Base-by-base conservation (phyloP, 176 grass and related monocot species). In the Triticum dicoccoides region DNA sequence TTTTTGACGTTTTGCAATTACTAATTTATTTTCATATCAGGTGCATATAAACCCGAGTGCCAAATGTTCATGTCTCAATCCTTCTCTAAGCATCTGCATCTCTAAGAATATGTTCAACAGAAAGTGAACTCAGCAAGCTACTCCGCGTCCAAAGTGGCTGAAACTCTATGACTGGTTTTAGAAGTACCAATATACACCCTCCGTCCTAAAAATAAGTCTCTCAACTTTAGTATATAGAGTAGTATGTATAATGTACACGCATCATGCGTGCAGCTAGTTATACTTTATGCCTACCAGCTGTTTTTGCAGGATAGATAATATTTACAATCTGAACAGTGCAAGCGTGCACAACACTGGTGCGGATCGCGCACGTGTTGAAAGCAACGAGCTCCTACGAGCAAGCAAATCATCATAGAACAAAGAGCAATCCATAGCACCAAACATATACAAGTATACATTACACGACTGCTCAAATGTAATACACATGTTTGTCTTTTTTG, bases 161-260 rank as follows among this genome's bases (percentile, higher is more conserved):
- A 81, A 54, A 51, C n/a, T 76, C 27, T 24, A 84, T 91, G 85
- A 87, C 5, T 67, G 5, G 11, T 32, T 5, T 14, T 66, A 14
- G 2, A 66, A 66, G 39, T 41, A 41, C 39, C 39, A 41, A 41
- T 41, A 41, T 41, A 30, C 29, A 30, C 29, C 29, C 29, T 30
- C 2, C 29, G 29, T 30, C 29, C 29, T 2, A 30, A 30, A 30
- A 30, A 30, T 30, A 30, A 30, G 29, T 30, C 2, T 30, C 29
- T 30, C 29, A 30, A 30, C 29, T 2, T 30, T 30, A 30, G 29
- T 30, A 41, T 41, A 3, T 0, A 41, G 39, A 41, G 42, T 18
- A 33, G 3, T 62, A n/a, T 61, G 21, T 62, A 10, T 25, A 10
- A 51, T 15, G 47, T 62, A 23, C 9, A 65, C 4, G 25, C 25